Evolutionary conservation across 257 asterid species (phyloP).

Genomic region (Capsicum pubescens): DNA sequence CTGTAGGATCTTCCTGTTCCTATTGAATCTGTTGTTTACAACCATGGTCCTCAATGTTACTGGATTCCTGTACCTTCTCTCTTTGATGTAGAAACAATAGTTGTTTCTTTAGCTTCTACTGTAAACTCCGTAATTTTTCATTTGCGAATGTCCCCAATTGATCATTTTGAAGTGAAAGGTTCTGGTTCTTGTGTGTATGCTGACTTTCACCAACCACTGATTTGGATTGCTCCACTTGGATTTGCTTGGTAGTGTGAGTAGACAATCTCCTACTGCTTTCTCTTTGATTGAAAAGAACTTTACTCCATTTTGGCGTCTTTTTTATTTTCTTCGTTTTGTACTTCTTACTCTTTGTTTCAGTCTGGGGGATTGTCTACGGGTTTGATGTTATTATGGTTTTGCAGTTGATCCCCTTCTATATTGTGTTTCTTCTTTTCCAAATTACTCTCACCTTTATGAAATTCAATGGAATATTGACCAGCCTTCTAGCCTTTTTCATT

Average conservation of each 20-base stretch:
- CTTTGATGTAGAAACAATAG: conserved; percentile 1
- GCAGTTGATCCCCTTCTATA: neutral
- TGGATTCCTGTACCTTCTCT: neutral
- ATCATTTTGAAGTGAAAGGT: conserved; percentile 2
- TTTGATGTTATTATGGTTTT: neutral
- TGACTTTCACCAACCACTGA: neutral
- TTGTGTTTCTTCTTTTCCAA: neutral
- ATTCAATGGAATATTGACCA: too few relatives aligned
- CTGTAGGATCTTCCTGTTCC: neutral
- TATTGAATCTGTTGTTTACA: neutral
- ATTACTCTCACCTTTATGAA: neutral
- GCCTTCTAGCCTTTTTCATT: too few relatives aligned
- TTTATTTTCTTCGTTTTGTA: neutral
- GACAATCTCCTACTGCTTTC: neutral
- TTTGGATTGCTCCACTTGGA: neutral
- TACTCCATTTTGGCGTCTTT: neutral
- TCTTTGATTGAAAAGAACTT: neutral
- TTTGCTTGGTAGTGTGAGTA: neutral
- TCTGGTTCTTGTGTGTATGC: neutral
- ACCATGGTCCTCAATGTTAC: neutral
- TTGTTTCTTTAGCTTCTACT: neutral
- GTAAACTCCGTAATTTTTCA: neutral
- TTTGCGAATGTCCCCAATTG: neutral
- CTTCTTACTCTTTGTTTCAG: neutral
- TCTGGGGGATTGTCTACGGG: neutral